Evolutionary conservation across 306 rosid genomes (phyloP).

Genomic region (Fragaria vesca): DNA sequence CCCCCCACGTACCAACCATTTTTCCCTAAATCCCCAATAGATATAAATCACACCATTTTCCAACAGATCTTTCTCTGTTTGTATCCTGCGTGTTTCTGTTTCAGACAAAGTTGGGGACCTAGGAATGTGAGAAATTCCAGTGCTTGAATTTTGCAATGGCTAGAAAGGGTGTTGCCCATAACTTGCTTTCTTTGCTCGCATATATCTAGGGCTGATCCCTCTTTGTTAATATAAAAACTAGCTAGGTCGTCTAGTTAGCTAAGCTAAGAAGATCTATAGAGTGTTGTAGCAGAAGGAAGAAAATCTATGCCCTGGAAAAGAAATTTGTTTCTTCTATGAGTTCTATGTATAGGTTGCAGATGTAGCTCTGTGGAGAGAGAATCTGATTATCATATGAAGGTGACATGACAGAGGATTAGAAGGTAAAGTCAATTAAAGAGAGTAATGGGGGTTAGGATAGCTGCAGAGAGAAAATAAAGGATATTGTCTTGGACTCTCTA

Average conservation of each 20-base stretch:
- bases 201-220: neutral
- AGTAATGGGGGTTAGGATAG: neutral
- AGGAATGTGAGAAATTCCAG: conserved; percentile 27
- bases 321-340: neutral
- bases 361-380: neutral
- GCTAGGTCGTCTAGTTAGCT: neutral
- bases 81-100: neutral
- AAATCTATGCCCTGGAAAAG: neutral
- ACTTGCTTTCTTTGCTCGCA: neutral
- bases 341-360: neutral
- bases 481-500: neutral
- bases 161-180: conserved; percentile 3
- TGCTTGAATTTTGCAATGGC: conserved; percentile 14
- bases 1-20: conserved; percentile 4
- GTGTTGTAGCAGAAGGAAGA: neutral
- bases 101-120: conserved; percentile 16
- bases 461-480: neutral
- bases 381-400: conserved; percentile 1
- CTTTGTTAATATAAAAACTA: neutral
- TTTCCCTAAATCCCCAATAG: neutral
- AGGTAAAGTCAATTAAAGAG: neutral
- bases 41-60: conserved; percentile 8
- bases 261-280: neutral
- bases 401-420: conserved; percentile 6
- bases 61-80: conserved; percentile 21